Base-by-base conservation (phyloP, 352 stramenopile genomes). In the Phytophthora pseudosyringae region DNA sequence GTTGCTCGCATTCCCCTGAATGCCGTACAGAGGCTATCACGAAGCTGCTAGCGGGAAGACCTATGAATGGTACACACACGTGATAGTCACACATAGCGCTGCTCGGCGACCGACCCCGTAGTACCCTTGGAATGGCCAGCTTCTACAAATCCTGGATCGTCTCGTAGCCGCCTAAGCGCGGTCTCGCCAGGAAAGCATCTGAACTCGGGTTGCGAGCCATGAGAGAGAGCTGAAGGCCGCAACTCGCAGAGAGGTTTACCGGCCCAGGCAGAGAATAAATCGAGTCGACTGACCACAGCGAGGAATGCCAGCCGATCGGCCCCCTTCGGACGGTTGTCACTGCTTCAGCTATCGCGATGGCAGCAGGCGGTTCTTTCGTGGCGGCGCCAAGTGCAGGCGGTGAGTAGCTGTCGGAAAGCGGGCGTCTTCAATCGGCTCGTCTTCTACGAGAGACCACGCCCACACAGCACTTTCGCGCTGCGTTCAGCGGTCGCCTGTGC, bases 401-500 rank as follows among this genome's bases (percentile, higher is more conserved):
- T 29, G 39, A 59, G 38, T 16, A 33, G 55, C 26, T 52, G 40
- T 52, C 41, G 36, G 40, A 40, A 35, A 41, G 38, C 15, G 26
- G 28, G n/a, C 15, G 4, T 18, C 16, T 38, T 26, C 33, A 45
- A 31, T 32, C 10, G 48, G 6, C 58, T 47, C 58, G 29, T 67
- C 59, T 67, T 29, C 48, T 41, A 39, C 28, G 49, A 39, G 43
- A 41, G 36, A 7, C 13, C n/a, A 50, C 5, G 12, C 18, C 29
- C 11, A n/a, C 41, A 16, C n/a, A 3, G 36, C 11, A 26, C 29
- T 25, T 18, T 21, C n/a, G 25, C 10, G 18, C 10, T 51, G 58
- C 39, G 47, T 66, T 31, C 59, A 61, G 59, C 32, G 33, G 29
- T 10, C 21, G 26, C 40, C 59, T 61, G 59, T 67, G 59, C 59